Evolutionary conservation across 148 eudicot species (phyloP), one percentile per base, ranked within the genome.

Genomic region (Mesembryanthemum crystallinum): DNA sequence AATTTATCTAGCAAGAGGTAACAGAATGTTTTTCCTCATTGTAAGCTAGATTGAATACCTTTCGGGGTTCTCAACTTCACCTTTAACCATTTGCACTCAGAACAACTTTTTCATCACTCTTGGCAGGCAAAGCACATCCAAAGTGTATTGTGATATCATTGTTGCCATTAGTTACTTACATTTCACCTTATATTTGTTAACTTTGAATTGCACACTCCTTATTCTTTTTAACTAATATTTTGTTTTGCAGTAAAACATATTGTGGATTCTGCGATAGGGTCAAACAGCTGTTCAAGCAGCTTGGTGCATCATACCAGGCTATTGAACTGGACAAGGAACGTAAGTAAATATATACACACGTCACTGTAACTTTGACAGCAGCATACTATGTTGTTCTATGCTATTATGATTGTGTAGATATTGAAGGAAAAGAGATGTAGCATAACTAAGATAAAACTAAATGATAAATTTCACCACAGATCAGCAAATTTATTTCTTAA

Each of bases 321-420:
- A 47, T 89, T 33, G 98, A 91, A 81, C 77, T 93, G 73, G 85
- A 92, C 71, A 78, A 76, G 77, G 96, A 92, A 84, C 59, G 93
- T 92, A 83, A 85, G 97, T 83, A 18, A 42, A 42, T 23, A 54
- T n/a, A 9, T 15, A 5, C 45, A 20, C 39, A 35, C 28, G 10
- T 3, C 2, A 17, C 1, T 25, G 8, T 11, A 35, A 35, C 39
- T 35, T 35, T 35, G 39, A 35, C 39, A 35, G 39, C 39, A 35
- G 39, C 39, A 35, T 35, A 35, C 39, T 35, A 6, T 35, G 6
- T 35, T 24, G 39, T 35, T 35, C 6, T 35, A 35, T 6, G 6
- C 39, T 35, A 35, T 35, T 35, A 2, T 35, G 3, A 35, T 35
- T 35, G 6, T 6, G 4, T 35, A 35, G 39, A 35, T 35, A 2